These are phyloP conservation scores for Inga leiocalycina DNA, from an alignment of 306 rosid genomes.

Conservation along the genomic window DNA sequence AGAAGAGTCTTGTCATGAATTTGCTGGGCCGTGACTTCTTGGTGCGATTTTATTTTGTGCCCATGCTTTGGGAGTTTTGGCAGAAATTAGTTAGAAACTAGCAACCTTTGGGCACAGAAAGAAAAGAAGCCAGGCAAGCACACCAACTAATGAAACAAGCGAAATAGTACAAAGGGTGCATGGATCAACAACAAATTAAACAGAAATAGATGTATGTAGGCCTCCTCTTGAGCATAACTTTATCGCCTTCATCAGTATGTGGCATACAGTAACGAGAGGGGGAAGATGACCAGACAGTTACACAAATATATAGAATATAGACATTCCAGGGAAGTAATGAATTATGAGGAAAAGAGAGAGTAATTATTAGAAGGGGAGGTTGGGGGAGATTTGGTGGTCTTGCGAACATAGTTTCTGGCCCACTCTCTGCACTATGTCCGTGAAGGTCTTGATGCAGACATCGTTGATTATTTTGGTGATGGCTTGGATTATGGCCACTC, in stretches of 20 bases:
- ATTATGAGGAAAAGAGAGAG: no score
- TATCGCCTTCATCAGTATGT: no score
- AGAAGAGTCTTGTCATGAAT: no score
- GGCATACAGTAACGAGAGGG: background rate
- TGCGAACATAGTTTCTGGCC: constrained; percentile 55
- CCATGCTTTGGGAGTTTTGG: no score
- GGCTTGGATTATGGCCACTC: constrained; percentile 29
- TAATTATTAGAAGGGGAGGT: constrained; percentile 7
- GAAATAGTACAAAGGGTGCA: background rate
- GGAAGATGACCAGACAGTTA: background rate
- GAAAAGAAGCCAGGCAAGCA: no score
- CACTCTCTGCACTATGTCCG: constrained; percentile 42
- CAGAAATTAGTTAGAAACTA: no score
- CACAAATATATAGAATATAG: background rate
- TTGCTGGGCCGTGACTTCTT: no score
- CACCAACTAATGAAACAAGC: background rate
- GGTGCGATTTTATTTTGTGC: no score
- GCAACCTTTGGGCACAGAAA: no score
- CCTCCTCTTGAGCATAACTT: background rate
- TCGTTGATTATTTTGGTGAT: constrained; percentile 41
- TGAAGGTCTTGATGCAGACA: constrained; percentile 56
- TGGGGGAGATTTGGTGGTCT: constrained; percentile 25
- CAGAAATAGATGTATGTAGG: background rate
- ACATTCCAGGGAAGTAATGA: no score
- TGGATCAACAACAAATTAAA: background rate